A percentile compares a stretch with the other conserved stretches of the same genome.
phyloP scores from a whole-genome alignment of 2,329 filamentous ascomycete species.

The Colletotrichum chrysophilum region DNA sequence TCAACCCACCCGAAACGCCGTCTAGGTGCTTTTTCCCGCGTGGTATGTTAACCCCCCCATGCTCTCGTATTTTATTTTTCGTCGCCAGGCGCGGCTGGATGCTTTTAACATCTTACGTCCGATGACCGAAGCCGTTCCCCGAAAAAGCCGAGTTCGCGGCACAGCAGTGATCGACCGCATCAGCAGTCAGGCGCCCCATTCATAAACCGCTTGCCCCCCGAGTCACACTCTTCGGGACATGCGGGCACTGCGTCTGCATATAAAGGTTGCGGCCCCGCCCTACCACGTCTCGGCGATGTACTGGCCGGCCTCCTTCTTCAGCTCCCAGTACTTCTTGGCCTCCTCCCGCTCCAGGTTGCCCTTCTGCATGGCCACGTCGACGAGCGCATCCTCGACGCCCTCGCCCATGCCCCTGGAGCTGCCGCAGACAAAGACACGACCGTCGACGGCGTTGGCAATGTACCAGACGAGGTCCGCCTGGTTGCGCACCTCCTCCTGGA shows the following conservation, averaged over 20 bases:
- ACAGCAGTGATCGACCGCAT: constrained; percentile 2
- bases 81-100: not conserved
- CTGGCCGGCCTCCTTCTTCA: constrained; percentile 91
- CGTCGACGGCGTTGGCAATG: constrained; percentile 95
- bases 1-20: constrained; percentile 6
- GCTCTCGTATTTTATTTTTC: not conserved
- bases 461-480: constrained; percentile 99
- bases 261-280: constrained; percentile 3
- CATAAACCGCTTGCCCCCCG: not conserved
- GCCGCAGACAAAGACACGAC: constrained; percentile 94
- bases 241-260: not conserved
- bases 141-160: constrained; percentile 10
- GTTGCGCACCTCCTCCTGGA: constrained; percentile 90
- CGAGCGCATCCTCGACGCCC: constrained; percentile 85
- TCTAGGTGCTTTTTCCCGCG: not conserved
- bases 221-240: not conserved
- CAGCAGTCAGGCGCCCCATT: not conserved
- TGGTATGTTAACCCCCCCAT: not conserved
- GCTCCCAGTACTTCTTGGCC: constrained; percentile 85
- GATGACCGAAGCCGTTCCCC: not conserved
- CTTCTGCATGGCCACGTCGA: constrained; percentile 92
- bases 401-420: constrained; percentile 97
- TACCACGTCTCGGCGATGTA: constrained; percentile 88
- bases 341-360: constrained; percentile 84
- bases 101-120: constrained; percentile 2